Percentiles rank a stretch among this genome's conserved stretches.
Conservation (phyloP, 2,329 filamentous ascomycete genomes). For the Sporothrix euskadiensis region DNA sequence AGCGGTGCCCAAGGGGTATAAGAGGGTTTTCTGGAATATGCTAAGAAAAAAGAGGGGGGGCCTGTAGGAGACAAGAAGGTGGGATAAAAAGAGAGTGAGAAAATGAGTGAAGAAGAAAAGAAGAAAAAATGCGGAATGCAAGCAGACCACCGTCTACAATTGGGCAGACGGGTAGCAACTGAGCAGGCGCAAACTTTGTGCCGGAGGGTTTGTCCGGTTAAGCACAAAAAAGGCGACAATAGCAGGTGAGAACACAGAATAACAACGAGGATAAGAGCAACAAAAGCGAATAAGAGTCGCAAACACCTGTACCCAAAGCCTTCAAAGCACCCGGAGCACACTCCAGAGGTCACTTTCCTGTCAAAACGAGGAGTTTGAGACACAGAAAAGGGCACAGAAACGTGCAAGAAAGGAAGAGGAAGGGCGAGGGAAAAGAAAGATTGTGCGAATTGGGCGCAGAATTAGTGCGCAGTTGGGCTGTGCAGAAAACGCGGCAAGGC, state of each 20-base stretch:
- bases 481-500: conserved; percentile 26
- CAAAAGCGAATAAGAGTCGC: background rate
- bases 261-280: background rate
- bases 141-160: background rate
- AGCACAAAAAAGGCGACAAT: conserved; percentile 18
- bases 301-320: background rate
- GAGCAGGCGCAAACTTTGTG: background rate
- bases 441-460: conserved; percentile 22
- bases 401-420: background rate
- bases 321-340: background rate
- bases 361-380: background rate
- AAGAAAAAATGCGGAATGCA: background rate
- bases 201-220: background rate
- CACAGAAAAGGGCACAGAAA: conserved; percentile 3
- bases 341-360: background rate
- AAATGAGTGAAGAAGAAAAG: background rate
- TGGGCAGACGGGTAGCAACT: conserved; percentile 7
- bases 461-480: conserved; percentile 24
- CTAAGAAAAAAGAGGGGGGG: background rate
- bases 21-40: background rate
- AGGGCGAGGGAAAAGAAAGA: conserved; percentile 8
- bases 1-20: conserved; percentile 24
- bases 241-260: background rate
- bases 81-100: background rate
- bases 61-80: background rate